Conservation (phyloP, 2,329 filamentous ascomycete species). For the Scytalidium lignicola region DNA sequence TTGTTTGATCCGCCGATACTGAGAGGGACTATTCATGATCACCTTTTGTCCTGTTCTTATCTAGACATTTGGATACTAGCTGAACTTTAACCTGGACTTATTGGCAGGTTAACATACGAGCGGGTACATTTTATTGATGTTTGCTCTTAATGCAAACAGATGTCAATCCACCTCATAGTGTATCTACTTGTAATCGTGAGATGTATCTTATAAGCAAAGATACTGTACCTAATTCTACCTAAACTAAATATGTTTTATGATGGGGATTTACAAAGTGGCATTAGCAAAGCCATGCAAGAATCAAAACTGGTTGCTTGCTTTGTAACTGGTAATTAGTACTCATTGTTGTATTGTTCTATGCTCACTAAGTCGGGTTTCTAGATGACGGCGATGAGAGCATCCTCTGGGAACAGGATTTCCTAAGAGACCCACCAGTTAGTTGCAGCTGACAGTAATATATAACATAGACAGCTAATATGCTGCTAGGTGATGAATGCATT, state of each 20-base stretch:
- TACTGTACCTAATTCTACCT: conserved; percentile 1
- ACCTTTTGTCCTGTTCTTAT: not conserved
- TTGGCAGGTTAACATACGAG: not conserved
- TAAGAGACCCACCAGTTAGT: conserved; percentile 51
- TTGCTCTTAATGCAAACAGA: conserved; percentile 8
- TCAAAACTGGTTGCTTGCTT: conserved; percentile 81
- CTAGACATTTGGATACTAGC: not conserved
- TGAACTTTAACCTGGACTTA: too few species aligned
- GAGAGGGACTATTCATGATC: not conserved
- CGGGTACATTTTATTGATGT: not conserved
- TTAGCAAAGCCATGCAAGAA: conserved; percentile 67
- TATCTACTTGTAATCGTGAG: not conserved
- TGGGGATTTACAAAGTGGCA: conserved; percentile 76
- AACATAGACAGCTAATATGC: conserved; percentile 7
- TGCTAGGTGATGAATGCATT: conserved; percentile 52
- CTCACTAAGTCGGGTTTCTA: conserved; percentile 31
- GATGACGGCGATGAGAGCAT: conserved; percentile 66
- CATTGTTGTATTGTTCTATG: not conserved
- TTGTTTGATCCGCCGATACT: not conserved
- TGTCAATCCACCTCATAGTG: not conserved
- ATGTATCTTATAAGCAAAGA: too few species aligned
- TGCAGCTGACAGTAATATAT: not conserved
- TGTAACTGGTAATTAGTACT: conserved; percentile 56
- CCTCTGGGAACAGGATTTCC: conserved; percentile 67
- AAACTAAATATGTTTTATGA: conserved; percentile 66